These are phyloP conservation scores for Saturnispora gosingensis DNA, from an alignment of 805 yeast species.

Conservation along the genomic window DNA sequence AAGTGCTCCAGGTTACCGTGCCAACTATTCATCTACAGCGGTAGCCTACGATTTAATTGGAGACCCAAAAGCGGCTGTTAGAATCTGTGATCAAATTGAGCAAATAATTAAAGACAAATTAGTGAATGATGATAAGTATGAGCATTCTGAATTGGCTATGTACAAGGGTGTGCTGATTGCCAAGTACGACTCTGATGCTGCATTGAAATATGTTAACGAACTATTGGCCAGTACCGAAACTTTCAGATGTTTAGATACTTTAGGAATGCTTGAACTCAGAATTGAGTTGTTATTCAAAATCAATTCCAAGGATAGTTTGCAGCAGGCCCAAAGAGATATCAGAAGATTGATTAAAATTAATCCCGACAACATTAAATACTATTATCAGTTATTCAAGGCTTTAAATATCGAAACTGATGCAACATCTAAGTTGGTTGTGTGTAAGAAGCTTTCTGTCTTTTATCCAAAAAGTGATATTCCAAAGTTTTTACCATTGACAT, in stretches of 20 bases:
- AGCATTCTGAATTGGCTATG: constrained; percentile 71
- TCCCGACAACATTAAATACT: constrained; percentile 69
- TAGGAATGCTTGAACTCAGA: constrained; percentile 53
- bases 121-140: constrained; percentile 57
- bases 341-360: constrained; percentile 71
- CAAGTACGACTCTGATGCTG: constrained; percentile 40
- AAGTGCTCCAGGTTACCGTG: constrained; percentile 70
- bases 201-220: constrained; percentile 50
- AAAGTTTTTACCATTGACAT: constrained; percentile 65
- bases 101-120: constrained; percentile 60
- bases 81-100: constrained; percentile 68
- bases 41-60: constrained; percentile 72
- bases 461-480: constrained; percentile 85
- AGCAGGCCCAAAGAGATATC: constrained; percentile 61
- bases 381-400: constrained; percentile 54
- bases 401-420: constrained; percentile 43
- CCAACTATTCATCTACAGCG: constrained; percentile 85
- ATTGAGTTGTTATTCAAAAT: constrained; percentile 56
- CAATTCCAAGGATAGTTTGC: constrained; percentile 29
- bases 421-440: constrained; percentile 49
- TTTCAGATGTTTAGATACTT: constrained; percentile 14
- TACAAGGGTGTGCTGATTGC: constrained; percentile 65
- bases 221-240: constrained; percentile 6
- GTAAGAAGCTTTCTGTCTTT: constrained; percentile 52
- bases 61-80: constrained; percentile 59